Evolutionary conservation across 305 asterid species (phyloP).

Genomic region (Solanum hybrid): DNA sequence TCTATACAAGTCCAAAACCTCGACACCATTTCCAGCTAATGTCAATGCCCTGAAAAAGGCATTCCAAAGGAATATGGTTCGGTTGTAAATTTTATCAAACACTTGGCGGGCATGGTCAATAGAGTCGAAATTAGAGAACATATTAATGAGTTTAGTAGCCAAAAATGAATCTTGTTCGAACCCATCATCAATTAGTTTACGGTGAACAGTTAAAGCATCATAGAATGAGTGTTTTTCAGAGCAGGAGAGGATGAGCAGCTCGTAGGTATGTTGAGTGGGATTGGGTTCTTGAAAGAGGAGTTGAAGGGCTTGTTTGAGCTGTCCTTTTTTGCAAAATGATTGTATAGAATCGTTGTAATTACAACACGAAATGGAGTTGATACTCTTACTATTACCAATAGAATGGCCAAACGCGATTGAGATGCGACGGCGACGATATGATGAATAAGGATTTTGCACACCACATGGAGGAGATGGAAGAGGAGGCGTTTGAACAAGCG

Average conservation of each 20-base stretch:
- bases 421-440: not conserved
- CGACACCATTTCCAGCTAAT: conserved; percentile 58
- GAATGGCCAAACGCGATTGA: not conserved
- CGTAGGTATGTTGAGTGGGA: conserved; percentile 71
- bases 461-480: not conserved
- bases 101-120: conserved; percentile 56
- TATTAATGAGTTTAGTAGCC: conserved; percentile 80
- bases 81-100: conserved; percentile 51
- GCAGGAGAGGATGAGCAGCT: conserved; percentile 68
- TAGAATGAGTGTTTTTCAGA: conserved; percentile 27
- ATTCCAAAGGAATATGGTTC: conserved; percentile 74
- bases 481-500: not conserved
- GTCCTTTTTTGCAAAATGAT: conserved; percentile 68
- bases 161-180: conserved; percentile 64
- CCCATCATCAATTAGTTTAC: conserved; percentile 48
- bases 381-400: not conserved
- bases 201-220: conserved; percentile 50
- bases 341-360: conserved; percentile 51
- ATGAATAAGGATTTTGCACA: not conserved
- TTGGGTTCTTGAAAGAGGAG: conserved; percentile 45
- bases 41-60: conserved; percentile 76
- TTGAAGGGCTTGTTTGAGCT: conserved; percentile 61
- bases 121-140: conserved; percentile 45
- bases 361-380: conserved; percentile 9
- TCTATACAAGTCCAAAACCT: conserved; percentile 50